Evolutionary conservation across 192 early-diverging fungal genomes (phyloP).

Genomic region (Rhizophagus clarus): DNA sequence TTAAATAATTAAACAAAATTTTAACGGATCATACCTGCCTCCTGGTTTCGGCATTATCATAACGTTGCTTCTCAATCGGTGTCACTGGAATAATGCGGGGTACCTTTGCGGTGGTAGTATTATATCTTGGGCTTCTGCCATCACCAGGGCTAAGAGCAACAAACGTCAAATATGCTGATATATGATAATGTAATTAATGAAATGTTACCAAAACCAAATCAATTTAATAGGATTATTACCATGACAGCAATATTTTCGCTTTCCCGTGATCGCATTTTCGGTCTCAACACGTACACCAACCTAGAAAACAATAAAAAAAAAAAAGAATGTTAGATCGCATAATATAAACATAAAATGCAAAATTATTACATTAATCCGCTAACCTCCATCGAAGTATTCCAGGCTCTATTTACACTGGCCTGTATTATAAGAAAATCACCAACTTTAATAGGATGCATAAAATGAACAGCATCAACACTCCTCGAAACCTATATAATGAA

Average conservation of each 20-base stretch:
- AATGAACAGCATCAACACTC: constrained; percentile 70
- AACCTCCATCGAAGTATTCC: constrained; percentile 73
- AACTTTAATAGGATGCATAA: constrained; percentile 61
- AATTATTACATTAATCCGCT: not conserved
- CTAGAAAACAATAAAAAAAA: not conserved
- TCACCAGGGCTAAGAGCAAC: not conserved
- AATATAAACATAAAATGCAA: not conserved
- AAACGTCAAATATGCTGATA: constrained; percentile 29
- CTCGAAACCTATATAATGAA: constrained; percentile 55
- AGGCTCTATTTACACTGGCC: constrained; percentile 66
- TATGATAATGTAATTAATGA: not conserved
- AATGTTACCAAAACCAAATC: not conserved
- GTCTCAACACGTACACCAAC: constrained; percentile 70
- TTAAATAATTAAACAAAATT: not conserved
- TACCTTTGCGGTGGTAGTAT: constrained; percentile 41
- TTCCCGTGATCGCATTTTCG: constrained; percentile 61
- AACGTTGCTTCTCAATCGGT: constrained; percentile 54
- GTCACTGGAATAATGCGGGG: constrained; percentile 56
- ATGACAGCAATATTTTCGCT: constrained; percentile 59
- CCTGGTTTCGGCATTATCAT: constrained; percentile 59
- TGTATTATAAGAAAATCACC: constrained; percentile 66
- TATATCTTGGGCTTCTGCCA: not conserved
- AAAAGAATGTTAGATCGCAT: not conserved
- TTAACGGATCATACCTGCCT: constrained; percentile 13
- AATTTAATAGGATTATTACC: constrained; percentile 43